Evolutionary conservation across 2,329 filamentous ascomycete species (phyloP), one percentile per base, ranked within the genome.

Genomic region (Gyromitra esculenta): DNA sequence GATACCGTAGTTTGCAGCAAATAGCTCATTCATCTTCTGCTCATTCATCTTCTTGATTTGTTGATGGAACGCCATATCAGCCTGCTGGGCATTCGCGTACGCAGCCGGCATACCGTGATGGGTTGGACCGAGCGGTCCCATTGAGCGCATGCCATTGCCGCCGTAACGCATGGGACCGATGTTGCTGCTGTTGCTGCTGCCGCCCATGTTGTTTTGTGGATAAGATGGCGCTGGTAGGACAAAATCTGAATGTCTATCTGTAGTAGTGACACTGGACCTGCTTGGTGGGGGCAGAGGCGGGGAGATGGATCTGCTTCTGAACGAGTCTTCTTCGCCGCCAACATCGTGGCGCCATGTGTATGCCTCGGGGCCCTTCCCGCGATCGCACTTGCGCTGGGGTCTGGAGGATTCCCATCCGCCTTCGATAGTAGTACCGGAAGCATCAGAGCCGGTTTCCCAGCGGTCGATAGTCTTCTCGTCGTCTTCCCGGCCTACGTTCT

Each of bases 81-180:
- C 41, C 15, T 63, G 65, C 41, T 75, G 75, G 13, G 63, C 52
- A 67, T 60, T 62, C n/a, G 41, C 2, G 37, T 67, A 59, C 15
- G 48, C 41, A 7, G 70, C 66, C 13, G 60, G 50, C 18, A 54
- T 31, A 13, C 50, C 21, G 48, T 56, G 57, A 68, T 62, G 54
- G 52, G 39, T 41, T 68, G 75, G 77, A 5, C 77, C 77, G 9
- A 78, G 66, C 11, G 77, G 77, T 9, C 77, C 77, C 75, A 77
- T 77, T 9, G 70, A 73, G 45, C 77, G 77, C 62, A 78, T 65
- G 8, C 68, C 68, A 9, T 59, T 60, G n/a, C 56, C 15, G 18
- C 75, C 66, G n/a, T 78, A 77, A n/a, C 77, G 75, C 18, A 76
- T 62, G 18, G 75, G 75, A 15, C 60, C 66, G 35, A 73, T 48